Evolutionary conservation across 257 asterid genomes (phyloP).

Genomic region (Ballota nigra): DNA sequence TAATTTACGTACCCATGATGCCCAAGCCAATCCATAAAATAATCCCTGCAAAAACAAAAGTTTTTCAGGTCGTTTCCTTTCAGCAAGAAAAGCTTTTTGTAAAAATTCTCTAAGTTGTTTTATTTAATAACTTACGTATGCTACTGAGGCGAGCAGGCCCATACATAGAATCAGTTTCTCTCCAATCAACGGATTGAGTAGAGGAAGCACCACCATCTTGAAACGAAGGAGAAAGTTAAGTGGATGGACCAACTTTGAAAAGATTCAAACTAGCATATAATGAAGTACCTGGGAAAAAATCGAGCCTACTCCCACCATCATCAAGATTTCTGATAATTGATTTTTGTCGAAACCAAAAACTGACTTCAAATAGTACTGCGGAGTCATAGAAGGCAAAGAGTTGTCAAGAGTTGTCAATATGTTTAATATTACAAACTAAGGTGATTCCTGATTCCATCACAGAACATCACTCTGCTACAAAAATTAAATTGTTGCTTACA

Average conservation of each 20-base stretch:
- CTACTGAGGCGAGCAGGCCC: slow-evolving; percentile 66
- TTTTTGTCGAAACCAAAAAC: slow-evolving; percentile 84
- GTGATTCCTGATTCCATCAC: background rate
- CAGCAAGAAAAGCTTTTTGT: background rate
- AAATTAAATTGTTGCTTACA: background rate
- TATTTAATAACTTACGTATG: slow-evolving; percentile 58
- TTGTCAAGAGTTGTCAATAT: background rate
- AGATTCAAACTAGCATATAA: background rate
- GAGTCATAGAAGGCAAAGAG: slow-evolving; percentile 14
- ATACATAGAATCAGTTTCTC: slow-evolving; percentile 76
- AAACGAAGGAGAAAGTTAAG: slow-evolving; percentile 25
- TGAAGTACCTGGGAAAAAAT: slow-evolving; percentile 82
- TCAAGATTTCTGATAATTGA: slow-evolving; percentile 80
- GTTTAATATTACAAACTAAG: slow-evolving; percentile 7
- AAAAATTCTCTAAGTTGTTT: background rate
- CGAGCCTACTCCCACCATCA: slow-evolving; percentile 88
- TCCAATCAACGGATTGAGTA: slow-evolving; percentile 72
- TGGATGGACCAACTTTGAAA: background rate
- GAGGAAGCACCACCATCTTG: slow-evolving; percentile 84
- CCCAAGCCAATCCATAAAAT: slow-evolving; percentile 96
- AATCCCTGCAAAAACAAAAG: slow-evolving; percentile 55
- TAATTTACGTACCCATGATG: slow-evolving; percentile 69
- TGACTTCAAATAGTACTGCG: slow-evolving; percentile 90
- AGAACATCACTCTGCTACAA: background rate
- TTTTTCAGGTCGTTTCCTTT: slow-evolving; percentile 9